Evolutionary conservation across 2,329 filamentous ascomycete genomes (phyloP).

Genomic region (Beauveria sp.): DNA sequence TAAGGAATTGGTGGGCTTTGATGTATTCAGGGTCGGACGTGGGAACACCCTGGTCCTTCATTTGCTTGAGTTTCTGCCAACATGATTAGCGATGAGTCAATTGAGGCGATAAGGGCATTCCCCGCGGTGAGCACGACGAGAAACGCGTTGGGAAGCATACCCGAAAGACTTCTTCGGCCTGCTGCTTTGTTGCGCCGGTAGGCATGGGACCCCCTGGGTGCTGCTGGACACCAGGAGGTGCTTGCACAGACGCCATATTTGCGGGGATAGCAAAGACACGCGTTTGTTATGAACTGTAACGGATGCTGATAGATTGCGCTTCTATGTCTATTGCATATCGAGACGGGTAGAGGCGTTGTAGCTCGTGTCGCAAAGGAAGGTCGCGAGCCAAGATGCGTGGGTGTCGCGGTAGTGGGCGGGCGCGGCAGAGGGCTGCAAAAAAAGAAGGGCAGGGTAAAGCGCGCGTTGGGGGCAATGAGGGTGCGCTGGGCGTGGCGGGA

Average conservation of each 20-base stretch:
- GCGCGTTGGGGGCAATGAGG: slow-evolving; percentile 3
- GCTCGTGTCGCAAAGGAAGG: slow-evolving; percentile 17
- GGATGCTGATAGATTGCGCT: slow-evolving; percentile 16
- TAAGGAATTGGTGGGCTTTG: slow-evolving; percentile 70
- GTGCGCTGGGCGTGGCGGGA: neutral
- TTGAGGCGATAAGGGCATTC: neutral
- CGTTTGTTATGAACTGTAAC: slow-evolving; percentile 18
- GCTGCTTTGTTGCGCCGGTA: slow-evolving; percentile 63
- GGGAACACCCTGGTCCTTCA: slow-evolving; percentile 79
- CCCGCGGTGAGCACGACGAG: slow-evolving; percentile 5
- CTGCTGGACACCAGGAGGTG: slow-evolving; percentile 61
- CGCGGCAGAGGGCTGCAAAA: slow-evolving; percentile 9
- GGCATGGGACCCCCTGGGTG: slow-evolving; percentile 57
- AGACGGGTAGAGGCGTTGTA: slow-evolving; percentile 15
- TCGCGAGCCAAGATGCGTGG: slow-evolving; percentile 4
- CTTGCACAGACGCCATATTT: slow-evolving; percentile 75
- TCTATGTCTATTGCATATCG: slow-evolving; percentile 34
- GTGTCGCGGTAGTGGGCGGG: slow-evolving; percentile 1
- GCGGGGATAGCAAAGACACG: slow-evolving; percentile 20
- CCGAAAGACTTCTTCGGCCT: slow-evolving; percentile 66
- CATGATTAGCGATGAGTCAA: neutral
- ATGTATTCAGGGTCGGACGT: slow-evolving; percentile 80
- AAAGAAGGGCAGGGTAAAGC: slow-evolving; percentile 12
- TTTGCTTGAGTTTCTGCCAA: slow-evolving; percentile 72
- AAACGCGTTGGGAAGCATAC: slow-evolving; percentile 35